A percentile compares a stretch with the other conserved stretches of the same genome.
phyloP scores from a whole-genome alignment of 257 asterid species.

The Petunia secreta region DNA sequence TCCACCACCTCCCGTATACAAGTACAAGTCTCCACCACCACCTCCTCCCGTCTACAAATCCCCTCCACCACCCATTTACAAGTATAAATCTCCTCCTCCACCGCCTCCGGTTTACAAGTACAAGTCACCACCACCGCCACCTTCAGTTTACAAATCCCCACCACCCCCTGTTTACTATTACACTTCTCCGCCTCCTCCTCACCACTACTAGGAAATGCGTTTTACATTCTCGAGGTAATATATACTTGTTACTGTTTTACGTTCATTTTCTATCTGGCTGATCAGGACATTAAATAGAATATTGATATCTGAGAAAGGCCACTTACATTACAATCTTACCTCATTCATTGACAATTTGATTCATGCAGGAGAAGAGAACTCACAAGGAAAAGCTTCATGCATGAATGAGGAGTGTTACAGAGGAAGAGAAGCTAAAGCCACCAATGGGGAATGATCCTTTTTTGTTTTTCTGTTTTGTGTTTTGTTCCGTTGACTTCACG shows the following conservation, averaged over 20 bases:
- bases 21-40: no score
- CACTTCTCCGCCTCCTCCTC: slow-evolving; percentile 38
- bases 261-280: not conserved
- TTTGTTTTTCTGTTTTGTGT: slow-evolving; percentile 4
- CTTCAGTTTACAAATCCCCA: no score
- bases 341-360: not conserved
- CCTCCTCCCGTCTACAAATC: no score
- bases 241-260: not conserved
- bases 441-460: not conserved
- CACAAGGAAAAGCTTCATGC: not conserved
- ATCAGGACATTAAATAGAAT: not conserved
- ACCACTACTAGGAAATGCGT: slow-evolving; percentile 31
- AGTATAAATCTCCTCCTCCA: no score
- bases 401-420: slow-evolving; percentile 11
- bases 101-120: no score
- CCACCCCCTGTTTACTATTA: not conserved
- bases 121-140: no score
- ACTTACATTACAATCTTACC: not conserved
- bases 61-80: no score
- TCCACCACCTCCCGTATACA: no score
- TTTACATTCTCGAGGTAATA: not conserved
- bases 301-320: not conserved
- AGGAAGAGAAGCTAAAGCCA: slow-evolving; percentile 13
- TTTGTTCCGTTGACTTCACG: slow-evolving; percentile 33
- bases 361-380: slow-evolving; percentile 18